phyloP scores from a whole-genome alignment of 768 basidiomycete species.

The Pleurotus citrinopileatus region DNA sequence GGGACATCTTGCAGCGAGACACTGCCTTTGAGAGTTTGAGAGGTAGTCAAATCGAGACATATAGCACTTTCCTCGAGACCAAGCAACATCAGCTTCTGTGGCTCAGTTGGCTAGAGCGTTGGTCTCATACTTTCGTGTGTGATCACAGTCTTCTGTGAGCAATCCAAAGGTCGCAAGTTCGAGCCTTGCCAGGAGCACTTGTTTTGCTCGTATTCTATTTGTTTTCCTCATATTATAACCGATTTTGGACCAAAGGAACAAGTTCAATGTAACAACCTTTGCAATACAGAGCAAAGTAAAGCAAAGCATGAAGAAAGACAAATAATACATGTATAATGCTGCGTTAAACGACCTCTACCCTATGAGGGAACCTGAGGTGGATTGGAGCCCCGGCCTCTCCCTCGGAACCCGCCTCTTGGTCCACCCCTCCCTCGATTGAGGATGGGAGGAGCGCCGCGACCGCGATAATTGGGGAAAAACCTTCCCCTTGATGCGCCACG shows the following conservation, averaged over 20 bases:
- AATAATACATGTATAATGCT: too few species aligned
- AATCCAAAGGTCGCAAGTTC: background rate
- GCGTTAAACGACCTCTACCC: too few species aligned
- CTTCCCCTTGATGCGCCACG: constrained; percentile 2
- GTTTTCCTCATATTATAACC: too few species aligned
- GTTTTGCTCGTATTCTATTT: too few species aligned
- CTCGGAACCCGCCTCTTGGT: background rate
- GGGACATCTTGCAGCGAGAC: too few species aligned
- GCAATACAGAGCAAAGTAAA: too few species aligned
- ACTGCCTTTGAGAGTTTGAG: too few species aligned
- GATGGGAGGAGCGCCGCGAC: constrained; percentile 1
- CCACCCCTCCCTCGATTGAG: background rate
- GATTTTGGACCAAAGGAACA: too few species aligned
- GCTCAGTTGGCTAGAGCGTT: background rate
- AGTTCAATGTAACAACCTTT: too few species aligned
- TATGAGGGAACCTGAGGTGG: background rate
- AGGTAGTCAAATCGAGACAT: background rate
- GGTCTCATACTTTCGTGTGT: background rate
- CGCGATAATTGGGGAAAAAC: background rate
- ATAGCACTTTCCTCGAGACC: too few species aligned
- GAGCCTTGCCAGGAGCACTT: background rate
- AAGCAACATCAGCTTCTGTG: background rate
- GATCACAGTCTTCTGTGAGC: background rate
- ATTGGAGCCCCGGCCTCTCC: background rate
- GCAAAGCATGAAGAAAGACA: too few species aligned